phyloP scores from a whole-genome alignment of 768 basidiomycete species.

The Lactifluus hygrophoroides region DNA sequence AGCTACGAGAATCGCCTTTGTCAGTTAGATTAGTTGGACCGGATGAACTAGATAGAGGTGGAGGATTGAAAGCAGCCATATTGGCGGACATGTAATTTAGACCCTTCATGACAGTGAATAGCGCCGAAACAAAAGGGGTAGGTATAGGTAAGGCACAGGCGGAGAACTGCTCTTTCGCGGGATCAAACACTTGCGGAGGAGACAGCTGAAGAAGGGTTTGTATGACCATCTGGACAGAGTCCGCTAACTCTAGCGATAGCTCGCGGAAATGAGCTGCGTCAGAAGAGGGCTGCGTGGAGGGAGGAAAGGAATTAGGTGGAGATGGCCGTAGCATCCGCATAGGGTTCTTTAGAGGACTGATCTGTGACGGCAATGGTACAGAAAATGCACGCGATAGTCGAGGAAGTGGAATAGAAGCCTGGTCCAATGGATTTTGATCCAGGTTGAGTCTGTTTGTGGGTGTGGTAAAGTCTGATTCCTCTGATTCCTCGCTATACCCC shows the following conservation, averaged over 20 bases:
- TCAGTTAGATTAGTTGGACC: constrained; percentile 8
- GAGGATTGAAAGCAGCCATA: constrained; percentile 43
- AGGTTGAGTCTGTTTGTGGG: constrained; percentile 27
- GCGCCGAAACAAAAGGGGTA: constrained; percentile 76
- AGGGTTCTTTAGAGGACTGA: constrained; percentile 70
- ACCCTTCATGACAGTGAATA: constrained; percentile 88
- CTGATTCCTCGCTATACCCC: constrained; percentile 23
- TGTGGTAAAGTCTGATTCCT: constrained; percentile 26
- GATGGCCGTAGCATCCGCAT: constrained; percentile 29
- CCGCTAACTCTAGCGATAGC: constrained; percentile 81
- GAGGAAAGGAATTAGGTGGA: constrained; percentile 20
- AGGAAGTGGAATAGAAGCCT: constrained; percentile 31
- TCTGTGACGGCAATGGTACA: constrained; percentile 69
- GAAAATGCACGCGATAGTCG: constrained; percentile 72
- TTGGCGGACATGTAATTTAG: constrained; percentile 92
- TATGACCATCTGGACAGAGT: constrained; percentile 82
- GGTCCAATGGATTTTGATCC: constrained; percentile 29
- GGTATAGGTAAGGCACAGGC: constrained; percentile 84
- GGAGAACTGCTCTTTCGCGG: constrained; percentile 89
- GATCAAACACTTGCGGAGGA: constrained; percentile 82
- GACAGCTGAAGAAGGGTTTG: constrained; percentile 88
- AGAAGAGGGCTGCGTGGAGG: constrained; percentile 22
- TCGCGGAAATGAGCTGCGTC: constrained; percentile 45
- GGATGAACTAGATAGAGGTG: constrained; percentile 11
- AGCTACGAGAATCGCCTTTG: not conserved